These are phyloP conservation scores for Emydomyces testavorans DNA, from an alignment of 2,329 filamentous ascomycete species.

Conservation along the genomic window DNA sequence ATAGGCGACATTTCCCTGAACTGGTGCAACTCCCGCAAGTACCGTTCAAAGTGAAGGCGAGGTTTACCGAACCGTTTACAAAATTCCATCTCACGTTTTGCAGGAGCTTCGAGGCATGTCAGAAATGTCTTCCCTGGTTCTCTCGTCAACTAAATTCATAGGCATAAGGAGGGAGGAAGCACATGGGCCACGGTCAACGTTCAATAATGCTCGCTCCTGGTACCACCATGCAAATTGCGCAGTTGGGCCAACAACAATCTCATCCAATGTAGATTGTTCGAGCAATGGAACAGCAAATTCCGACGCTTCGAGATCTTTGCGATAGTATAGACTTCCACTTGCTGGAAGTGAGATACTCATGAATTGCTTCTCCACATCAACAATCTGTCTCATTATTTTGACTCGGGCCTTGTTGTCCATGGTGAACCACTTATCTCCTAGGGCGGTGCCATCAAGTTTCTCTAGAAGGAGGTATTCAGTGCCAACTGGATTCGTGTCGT, in stretches of 20 bases:
- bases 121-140: slow-evolving; percentile 1
- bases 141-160: background rate
- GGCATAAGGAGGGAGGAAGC: background rate
- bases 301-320: background rate
- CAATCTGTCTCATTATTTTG: slow-evolving; percentile 20
- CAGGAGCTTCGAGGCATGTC: slow-evolving; percentile 17
- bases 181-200: slow-evolving; percentile 22
- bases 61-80: slow-evolving; percentile 20
- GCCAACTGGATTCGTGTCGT: slow-evolving; percentile 14
- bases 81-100: slow-evolving; percentile 21
- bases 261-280: background rate
- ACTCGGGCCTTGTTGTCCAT: slow-evolving; percentile 20
- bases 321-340: slow-evolving; percentile 24
- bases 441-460: slow-evolving; percentile 22
- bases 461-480: slow-evolving; percentile 22
- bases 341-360: slow-evolving; percentile 21
- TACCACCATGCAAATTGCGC: slow-evolving; percentile 22
- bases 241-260: slow-evolving; percentile 21
- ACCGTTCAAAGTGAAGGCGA: slow-evolving; percentile 18
- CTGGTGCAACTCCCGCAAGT: slow-evolving; percentile 19
- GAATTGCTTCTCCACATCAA: slow-evolving; percentile 14
- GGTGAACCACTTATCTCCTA: slow-evolving; percentile 23
- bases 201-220: slow-evolving; percentile 16
- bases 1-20: slow-evolving; percentile 14
- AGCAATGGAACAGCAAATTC: background rate